Evolutionary conservation across 306 rosid species (phyloP), one percentile per base, ranked within the genome.

Genomic region (Fragaria vesca): DNA sequence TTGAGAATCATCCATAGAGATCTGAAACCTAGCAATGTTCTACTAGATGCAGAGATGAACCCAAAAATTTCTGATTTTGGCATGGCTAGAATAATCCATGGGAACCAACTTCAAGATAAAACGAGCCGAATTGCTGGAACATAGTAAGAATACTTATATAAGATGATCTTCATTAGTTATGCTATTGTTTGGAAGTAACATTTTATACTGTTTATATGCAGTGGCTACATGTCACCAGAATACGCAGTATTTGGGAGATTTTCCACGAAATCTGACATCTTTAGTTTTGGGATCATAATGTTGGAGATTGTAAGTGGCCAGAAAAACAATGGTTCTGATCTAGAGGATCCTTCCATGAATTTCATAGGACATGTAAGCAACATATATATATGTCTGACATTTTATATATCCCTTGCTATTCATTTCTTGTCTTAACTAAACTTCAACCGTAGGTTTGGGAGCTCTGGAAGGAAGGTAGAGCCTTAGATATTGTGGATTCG

Each of bases 1-100:
- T 46, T 91, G 34, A 83, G 85, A 77, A 86, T 91, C 45, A 87
- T 89, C 28, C 91, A 87, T 8, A 84, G 93, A 81, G 90, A 91
- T 57, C 21, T 91, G 2, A 91, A 91, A 74, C 81, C 89, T 0
- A 87, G 87, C 61, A 89, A 91, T 67, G 76, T 89, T 28, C 78
- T 89, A 21, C 26, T 91, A 8, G 93, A 89, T 66, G 70, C 76
- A 52, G 54, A 74, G 48, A 62, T 89, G 83, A 83, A 89, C 30
- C 89, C 89, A 12, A 91, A 91, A 79, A 80, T 91, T 52, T 81
- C 93, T 40, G 93, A 91, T 76, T 91, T 89, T 74, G 97, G 97
- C 28, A 82, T 84, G 91, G 96, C 93, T 55, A 89, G 88, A 81
- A 87, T 86, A 73, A 76, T 89, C 62, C 79, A 87, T 5, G 82